Conservation (phyloP, 345 rosid genomes). For the Arabis alpina region DNA sequence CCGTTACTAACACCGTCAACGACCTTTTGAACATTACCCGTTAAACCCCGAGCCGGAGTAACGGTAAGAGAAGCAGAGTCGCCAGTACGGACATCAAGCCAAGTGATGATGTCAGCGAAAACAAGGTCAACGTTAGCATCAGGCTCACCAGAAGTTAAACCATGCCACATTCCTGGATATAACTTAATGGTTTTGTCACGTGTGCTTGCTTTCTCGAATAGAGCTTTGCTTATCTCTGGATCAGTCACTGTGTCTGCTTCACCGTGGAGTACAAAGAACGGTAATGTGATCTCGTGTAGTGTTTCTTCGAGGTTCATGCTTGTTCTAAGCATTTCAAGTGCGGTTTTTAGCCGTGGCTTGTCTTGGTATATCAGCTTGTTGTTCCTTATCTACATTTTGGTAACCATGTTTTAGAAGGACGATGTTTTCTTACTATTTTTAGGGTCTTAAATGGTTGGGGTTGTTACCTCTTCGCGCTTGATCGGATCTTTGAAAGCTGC, state of each 20-base stretch:
- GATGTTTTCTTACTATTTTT: background rate
- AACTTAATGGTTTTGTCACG: constrained; percentile 79
- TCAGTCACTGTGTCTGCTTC: constrained; percentile 93
- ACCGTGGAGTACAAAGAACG: constrained; percentile 91
- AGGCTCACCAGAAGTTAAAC: constrained; percentile 80
- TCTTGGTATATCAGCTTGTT: constrained; percentile 95
- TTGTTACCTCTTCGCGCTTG: constrained; percentile 74
- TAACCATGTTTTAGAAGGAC: background rate
- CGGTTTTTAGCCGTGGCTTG: constrained; percentile 94
- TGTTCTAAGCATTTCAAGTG: constrained; percentile 87
- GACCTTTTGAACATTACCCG: constrained; percentile 26
- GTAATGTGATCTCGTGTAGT: constrained; percentile 67
- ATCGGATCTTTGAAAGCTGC: constrained; percentile 79
- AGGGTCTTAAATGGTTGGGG: background rate
- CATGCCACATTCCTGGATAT: constrained; percentile 98
- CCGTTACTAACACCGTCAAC: constrained; percentile 10
- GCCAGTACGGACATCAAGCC: constrained; percentile 66
- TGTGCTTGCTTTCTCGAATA: constrained; percentile 72
- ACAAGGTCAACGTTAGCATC: constrained; percentile 73
- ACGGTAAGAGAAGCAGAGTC: constrained; percentile 33
- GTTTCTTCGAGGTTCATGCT: constrained; percentile 83
- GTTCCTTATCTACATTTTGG: constrained; percentile 61
- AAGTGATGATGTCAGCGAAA: constrained; percentile 66
- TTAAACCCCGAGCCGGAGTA: constrained; percentile 38
- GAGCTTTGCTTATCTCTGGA: constrained; percentile 92